phyloP scores from a whole-genome alignment of 805 yeast genomes.

The Metschnikowia lunata region DNA sequence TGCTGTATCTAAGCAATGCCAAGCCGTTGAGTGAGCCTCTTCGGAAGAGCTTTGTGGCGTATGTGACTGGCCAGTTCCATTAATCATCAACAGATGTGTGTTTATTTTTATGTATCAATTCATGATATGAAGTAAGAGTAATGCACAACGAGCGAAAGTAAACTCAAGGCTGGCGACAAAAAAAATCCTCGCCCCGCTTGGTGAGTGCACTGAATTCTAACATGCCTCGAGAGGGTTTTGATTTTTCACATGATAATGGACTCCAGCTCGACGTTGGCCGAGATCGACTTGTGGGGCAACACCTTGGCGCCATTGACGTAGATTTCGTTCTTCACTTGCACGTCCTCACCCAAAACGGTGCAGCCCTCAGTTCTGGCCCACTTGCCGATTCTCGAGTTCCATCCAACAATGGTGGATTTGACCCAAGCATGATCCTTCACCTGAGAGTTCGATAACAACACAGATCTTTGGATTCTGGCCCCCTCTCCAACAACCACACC shows the following conservation, averaged over 20 bases:
- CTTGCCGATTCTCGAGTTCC: constrained; percentile 97
- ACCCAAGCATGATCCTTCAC: constrained; percentile 98
- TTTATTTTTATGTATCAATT: background rate
- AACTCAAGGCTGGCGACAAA: too few relatives aligned
- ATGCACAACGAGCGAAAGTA: constrained; percentile 2
- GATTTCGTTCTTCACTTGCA: constrained; percentile 95
- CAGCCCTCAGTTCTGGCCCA: constrained; percentile 99
- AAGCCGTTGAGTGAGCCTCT: constrained; percentile 61
- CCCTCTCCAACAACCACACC: constrained; percentile 95
- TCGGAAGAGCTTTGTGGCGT: constrained; percentile 35
- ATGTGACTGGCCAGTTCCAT: constrained; percentile 1
- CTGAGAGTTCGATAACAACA: constrained; percentile 82
- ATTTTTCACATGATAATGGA: constrained; percentile 87
- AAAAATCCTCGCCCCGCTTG: too few relatives aligned
- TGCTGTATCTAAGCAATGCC: constrained; percentile 70
- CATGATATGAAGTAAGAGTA: background rate
- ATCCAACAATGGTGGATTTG: constrained; percentile 96
- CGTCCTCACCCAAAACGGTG: constrained; percentile 98
- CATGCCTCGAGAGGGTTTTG: background rate
- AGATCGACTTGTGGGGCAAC: constrained; percentile 95
- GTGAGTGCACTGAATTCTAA: too few relatives aligned
- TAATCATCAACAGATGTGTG: background rate
- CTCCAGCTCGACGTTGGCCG: constrained; percentile 94
- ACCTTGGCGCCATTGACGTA: constrained; percentile 99
- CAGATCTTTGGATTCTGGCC: constrained; percentile 96